Percentiles rank a stretch among this genome's conserved stretches.
Conservation (phyloP, 2,329 filamentous ascomycete genomes). For the Ceratocystis huliohia region DNA sequence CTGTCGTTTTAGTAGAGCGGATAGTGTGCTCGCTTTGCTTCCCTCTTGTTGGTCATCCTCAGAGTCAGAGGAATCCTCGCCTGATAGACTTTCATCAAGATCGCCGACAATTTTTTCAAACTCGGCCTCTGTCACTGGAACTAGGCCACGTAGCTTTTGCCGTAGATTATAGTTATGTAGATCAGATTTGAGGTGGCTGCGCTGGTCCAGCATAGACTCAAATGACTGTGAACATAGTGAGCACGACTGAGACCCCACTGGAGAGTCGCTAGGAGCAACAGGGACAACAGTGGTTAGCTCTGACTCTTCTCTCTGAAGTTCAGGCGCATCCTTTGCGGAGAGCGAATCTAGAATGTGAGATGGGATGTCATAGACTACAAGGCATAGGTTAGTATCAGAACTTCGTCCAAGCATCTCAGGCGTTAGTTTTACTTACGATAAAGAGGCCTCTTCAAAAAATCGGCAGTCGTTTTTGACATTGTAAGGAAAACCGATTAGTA, state of each 20-base stretch:
- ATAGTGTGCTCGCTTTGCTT: slow-evolving; percentile 56
- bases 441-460: slow-evolving; percentile 16
- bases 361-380: slow-evolving; percentile 68
- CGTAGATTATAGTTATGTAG: slow-evolving; percentile 91
- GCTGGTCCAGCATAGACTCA: slow-evolving; percentile 62
- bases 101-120: slow-evolving; percentile 75
- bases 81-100: slow-evolving; percentile 83
- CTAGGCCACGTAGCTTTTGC: slow-evolving; percentile 65
- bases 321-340: slow-evolving; percentile 33
- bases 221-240: slow-evolving; percentile 67
- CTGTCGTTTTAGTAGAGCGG: slow-evolving; percentile 68
- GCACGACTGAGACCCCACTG: slow-evolving; percentile 60
- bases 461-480: slow-evolving; percentile 15
- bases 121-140: slow-evolving; percentile 61
- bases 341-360: slow-evolving; percentile 58
- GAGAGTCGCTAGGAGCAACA: slow-evolving; percentile 28
- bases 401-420: neutral
- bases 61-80: slow-evolving; percentile 61
- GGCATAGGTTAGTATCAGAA: neutral
- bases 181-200: slow-evolving; percentile 77
- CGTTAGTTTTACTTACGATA: slow-evolving; percentile 8
- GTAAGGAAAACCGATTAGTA: neutral
- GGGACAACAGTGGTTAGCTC: slow-evolving; percentile 23
- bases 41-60: slow-evolving; percentile 49
- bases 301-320: slow-evolving; percentile 24